phyloP scores from a whole-genome alignment of 768 basidiomycete genomes.

The Neoboletus subvelutipes region DNA sequence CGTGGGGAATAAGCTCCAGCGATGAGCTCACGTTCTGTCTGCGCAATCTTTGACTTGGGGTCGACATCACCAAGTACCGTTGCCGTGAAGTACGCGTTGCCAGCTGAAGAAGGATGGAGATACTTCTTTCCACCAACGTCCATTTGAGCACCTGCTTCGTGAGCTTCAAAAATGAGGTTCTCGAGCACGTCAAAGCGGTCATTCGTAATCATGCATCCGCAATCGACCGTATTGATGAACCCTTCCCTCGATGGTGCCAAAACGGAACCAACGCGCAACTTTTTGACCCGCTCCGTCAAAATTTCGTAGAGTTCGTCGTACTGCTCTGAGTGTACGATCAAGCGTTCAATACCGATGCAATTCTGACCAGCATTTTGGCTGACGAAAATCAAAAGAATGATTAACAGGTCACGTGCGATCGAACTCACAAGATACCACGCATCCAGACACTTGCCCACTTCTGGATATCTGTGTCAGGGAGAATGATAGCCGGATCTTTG shows the following conservation, averaged over 20 bases:
- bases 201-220: slow-evolving; percentile 82
- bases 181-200: slow-evolving; percentile 71
- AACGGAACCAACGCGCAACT: slow-evolving; percentile 77
- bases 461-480: slow-evolving; percentile 80
- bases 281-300: slow-evolving; percentile 60
- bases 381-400: slow-evolving; percentile 2
- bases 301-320: slow-evolving; percentile 73
- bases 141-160: slow-evolving; percentile 62
- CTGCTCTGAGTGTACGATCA: slow-evolving; percentile 79
- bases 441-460: slow-evolving; percentile 82
- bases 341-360: slow-evolving; percentile 94
- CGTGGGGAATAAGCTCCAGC: not conserved
- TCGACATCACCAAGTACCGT: slow-evolving; percentile 84
- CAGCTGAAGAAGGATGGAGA: slow-evolving; percentile 61
- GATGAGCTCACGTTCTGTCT: slow-evolving; percentile 59
- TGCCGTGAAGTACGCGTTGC: slow-evolving; percentile 82
- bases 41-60: slow-evolving; percentile 70
- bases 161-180: slow-evolving; percentile 66
- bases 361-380: slow-evolving; percentile 96
- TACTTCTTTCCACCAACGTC: slow-evolving; percentile 65
- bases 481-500: slow-evolving; percentile 90
- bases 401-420: not conserved
- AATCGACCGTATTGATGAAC: slow-evolving; percentile 73
- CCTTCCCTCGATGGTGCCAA: slow-evolving; percentile 65
- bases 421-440: slow-evolving; percentile 85